Evolutionary conservation across 306 rosid species (phyloP).

Genomic region (Cucurbita pepo): DNA sequence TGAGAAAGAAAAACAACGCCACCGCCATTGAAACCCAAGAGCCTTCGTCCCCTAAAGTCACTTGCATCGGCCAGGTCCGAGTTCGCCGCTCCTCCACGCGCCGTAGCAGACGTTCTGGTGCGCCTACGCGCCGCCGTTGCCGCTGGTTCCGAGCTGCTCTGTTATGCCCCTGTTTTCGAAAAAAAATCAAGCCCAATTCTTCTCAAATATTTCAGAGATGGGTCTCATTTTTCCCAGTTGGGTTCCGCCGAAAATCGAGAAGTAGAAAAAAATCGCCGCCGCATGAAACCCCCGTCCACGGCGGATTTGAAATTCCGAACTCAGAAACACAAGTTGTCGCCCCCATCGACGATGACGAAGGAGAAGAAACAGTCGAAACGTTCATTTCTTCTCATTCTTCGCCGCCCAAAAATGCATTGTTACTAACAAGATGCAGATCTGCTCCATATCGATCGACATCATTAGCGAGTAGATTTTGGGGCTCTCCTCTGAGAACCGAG

Average conservation of each 20-base stretch:
- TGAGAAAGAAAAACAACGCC: constrained; percentile 42
- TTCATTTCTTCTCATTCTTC: constrained; percentile 10
- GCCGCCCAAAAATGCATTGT: constrained; percentile 65
- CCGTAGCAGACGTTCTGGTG: not conserved
- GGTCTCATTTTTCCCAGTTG: constrained; percentile 17
- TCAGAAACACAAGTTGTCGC: constrained; percentile 8
- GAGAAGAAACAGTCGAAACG: constrained; percentile 3
- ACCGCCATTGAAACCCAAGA: constrained; percentile 56
- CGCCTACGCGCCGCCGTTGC: constrained; percentile 13
- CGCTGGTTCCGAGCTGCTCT: constrained; percentile 32
- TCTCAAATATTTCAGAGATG: constrained; percentile 38
- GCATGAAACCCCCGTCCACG: constrained; percentile 13
- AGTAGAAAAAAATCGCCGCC: constrained; percentile 10
- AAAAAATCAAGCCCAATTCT: constrained; percentile 17
- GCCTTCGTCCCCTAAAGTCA: constrained; percentile 88
- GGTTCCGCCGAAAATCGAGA: constrained; percentile 20
- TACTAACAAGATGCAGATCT: constrained; percentile 65
- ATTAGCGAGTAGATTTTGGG: constrained; percentile 54
- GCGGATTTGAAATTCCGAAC: constrained; percentile 9
- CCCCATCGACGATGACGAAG: not conserved
- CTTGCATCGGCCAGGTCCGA: constrained; percentile 90
- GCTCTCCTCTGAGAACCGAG: constrained; percentile 36
- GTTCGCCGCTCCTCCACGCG: constrained; percentile 39
- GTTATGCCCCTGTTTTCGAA: constrained; percentile 17
- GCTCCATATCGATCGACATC: constrained; percentile 85